Conservation (phyloP, 345 rosid species). For the Eucalyptus pumila region DNA sequence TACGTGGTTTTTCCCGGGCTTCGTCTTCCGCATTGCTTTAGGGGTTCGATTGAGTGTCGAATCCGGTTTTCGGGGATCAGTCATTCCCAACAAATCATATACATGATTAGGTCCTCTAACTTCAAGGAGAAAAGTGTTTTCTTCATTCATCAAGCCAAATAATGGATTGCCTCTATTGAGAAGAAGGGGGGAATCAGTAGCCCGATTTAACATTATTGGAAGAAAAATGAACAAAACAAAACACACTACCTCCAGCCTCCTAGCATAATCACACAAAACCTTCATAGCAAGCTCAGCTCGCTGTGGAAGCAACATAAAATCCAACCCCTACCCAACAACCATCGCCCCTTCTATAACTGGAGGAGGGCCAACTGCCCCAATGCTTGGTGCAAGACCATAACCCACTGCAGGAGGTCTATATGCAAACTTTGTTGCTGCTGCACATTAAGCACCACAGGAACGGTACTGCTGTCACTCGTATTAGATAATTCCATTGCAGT, state of each 20-base stretch:
- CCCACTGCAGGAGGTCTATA: too few species aligned
- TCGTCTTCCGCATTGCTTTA: too few species aligned
- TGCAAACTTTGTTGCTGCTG: too few species aligned
- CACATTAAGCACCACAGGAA: too few species aligned
- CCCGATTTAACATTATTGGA: too few species aligned
- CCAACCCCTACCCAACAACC: conserved; percentile 30
- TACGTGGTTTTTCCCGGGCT: too few species aligned
- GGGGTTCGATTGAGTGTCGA: too few species aligned
- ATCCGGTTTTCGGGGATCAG: too few species aligned
- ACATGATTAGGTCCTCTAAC: background rate
- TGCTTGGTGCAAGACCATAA: background rate
- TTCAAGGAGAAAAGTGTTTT: background rate
- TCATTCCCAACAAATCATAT: too few species aligned
- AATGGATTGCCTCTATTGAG: background rate
- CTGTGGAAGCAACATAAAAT: conserved; percentile 45
- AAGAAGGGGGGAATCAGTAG: too few species aligned
- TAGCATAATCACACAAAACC: conserved; percentile 42
- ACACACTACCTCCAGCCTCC: conserved; percentile 45
- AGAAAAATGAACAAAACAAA: background rate
- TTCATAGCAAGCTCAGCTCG: conserved; percentile 62
- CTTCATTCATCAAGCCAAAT: background rate
- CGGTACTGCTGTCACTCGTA: too few species aligned
- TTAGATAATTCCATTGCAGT: too few species aligned
- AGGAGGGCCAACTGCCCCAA: conserved; percentile 5
- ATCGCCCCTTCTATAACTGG: conserved; percentile 36